A percentile compares a stretch with the other conserved stretches of the same genome.
phyloP scores from a whole-genome alignment of 164 flowering plant genomes.

The Protea cynaroides region DNA sequence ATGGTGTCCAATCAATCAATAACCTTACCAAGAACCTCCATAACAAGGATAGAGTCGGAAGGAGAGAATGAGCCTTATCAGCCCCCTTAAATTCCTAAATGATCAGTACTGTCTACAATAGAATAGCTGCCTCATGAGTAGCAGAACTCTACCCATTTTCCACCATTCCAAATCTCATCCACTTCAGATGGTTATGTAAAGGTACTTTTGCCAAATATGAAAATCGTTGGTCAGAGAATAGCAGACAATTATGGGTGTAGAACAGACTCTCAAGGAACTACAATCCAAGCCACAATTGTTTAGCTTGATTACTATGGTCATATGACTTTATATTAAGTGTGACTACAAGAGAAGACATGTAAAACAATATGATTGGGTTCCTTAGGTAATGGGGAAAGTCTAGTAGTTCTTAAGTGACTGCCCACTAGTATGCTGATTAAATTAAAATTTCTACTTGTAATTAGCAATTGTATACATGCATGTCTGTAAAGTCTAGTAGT shows the following conservation, averaged over 20 bases:
- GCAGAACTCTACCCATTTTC: too few relatives aligned
- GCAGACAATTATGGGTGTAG: slow-evolving; percentile 62
- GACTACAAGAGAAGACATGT: slow-evolving; percentile 61
- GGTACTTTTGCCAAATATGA: slow-evolving; percentile 68
- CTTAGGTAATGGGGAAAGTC: slow-evolving; percentile 49
- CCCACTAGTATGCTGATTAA: background rate
- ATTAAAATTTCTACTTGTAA: background rate
- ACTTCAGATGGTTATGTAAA: too few relatives aligned
- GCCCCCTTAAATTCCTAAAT: too few relatives aligned
- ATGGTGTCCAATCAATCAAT: too few relatives aligned
- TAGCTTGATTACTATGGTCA: slow-evolving; percentile 80
- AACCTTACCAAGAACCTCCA: too few relatives aligned
- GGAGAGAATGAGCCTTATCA: too few relatives aligned
- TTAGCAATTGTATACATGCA: background rate
- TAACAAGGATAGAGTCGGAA: too few relatives aligned
- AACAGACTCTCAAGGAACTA: slow-evolving; percentile 62
- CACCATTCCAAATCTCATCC: too few relatives aligned
- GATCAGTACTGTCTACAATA: too few relatives aligned
- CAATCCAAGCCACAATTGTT: slow-evolving; percentile 54
- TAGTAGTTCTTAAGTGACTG: slow-evolving; percentile 22
- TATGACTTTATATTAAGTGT: slow-evolving; percentile 67
- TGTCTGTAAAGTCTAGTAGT: slow-evolving; percentile 29
- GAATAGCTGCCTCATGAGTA: too few relatives aligned
- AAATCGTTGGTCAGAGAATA: slow-evolving; percentile 67
- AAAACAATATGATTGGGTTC: slow-evolving; percentile 52